Evolutionary conservation across 768 basidiomycete genomes (phyloP), one percentile per base, ranked within the genome.

Genomic region (Obba rivulosa): DNA sequence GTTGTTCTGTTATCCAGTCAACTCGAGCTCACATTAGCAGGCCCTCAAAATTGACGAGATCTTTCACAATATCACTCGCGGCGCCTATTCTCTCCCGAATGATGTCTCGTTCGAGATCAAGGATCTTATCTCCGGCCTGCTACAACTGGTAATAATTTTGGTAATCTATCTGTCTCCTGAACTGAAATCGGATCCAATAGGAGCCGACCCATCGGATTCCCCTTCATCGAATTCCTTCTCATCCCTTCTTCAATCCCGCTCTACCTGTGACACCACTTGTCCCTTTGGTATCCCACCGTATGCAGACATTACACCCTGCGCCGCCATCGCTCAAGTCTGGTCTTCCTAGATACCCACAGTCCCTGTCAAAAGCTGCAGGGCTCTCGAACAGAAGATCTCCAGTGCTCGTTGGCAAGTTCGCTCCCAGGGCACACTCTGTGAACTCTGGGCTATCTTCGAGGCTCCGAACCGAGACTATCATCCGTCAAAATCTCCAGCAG

Each of bases 171-270:
- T 18, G 9, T 23, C 24, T 37, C 3, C 10, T 35, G 21, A n/a
- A 8, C 34, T 24, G 17, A 21, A 13, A 20, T 9, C 7, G 47
- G n/a, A n/a, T n/a, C n/a, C 18, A 49, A 1, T 58, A 59, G 56
- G 56, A 62, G 28, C 62, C 73, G 3, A 50, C 60, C 10, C 46
- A 57, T 9, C 59, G 65, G 24, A 62, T 63, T 8, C 57, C 60
- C 16, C 50, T 65, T 9, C 50, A 61, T 18, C 55, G 53, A 8
- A 50, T 68, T 4, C 37, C 55, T 4, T 51, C 61, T 8, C 69
- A 70, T 54, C 58, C 67, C 0, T 72, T 69, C 50, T 64, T 72
- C 35, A 46, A 57, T 22, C 49, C 51, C 14, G 37, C 55, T 7
- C 39, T 63, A 0, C 60, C 58, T 16, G 28, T 17, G 38, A 43